Conservation (phyloP, 2,329 filamentous ascomycete species). For the Fusarium pininemorale region DNA sequence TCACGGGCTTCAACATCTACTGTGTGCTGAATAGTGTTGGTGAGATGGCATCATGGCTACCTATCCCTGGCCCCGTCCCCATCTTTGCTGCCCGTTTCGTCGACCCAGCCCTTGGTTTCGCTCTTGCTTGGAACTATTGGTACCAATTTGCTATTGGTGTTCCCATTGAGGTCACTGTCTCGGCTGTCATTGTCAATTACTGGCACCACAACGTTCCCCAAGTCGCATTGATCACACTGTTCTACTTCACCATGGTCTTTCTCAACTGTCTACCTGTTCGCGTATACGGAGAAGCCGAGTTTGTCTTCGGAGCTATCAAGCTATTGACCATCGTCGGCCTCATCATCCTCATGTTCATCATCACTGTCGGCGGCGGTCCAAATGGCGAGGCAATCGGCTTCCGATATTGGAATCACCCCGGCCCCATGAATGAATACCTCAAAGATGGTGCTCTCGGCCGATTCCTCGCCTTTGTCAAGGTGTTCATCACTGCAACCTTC, state of each 20-base stretch:
- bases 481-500: slow-evolving; percentile 66
- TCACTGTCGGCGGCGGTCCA: slow-evolving; percentile 66
- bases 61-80: background rate
- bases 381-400: slow-evolving; percentile 57
- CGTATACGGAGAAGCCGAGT: slow-evolving; percentile 64
- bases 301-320: slow-evolving; percentile 69
- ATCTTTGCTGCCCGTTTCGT: slow-evolving; percentile 56
- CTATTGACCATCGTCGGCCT: slow-evolving; percentile 66
- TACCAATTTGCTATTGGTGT: slow-evolving; percentile 68
- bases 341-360: slow-evolving; percentile 55
- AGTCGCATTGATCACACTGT: slow-evolving; percentile 10
- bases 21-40: slow-evolving; percentile 49
- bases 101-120: slow-evolving; percentile 58
- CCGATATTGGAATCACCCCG: slow-evolving; percentile 50
- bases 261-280: slow-evolving; percentile 22
- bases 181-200: slow-evolving; percentile 67
- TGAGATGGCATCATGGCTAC: slow-evolving; percentile 25
- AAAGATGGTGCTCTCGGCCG: slow-evolving; percentile 59
- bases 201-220: slow-evolving; percentile 56
- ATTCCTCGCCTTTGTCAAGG: slow-evolving; percentile 68
- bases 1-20: slow-evolving; percentile 21
- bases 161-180: slow-evolving; percentile 66
- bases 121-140: slow-evolving; percentile 67
- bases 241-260: slow-evolving; percentile 20
- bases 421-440: slow-evolving; percentile 59